These are phyloP conservation scores for Malus domestica DNA, from an alignment of 306 rosid genomes.

Conservation along the genomic window ASM211411v1 NC_041798.1:28299501-28300000, in stretches of 20 bases:
- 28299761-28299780: background rate
- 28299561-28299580: background rate
- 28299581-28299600: background rate
- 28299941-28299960: background rate
- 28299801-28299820: background rate
- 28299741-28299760: background rate
- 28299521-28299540: background rate
- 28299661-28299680: background rate
- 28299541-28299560: background rate
- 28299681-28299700: background rate
- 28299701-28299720: background rate
- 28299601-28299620: background rate
- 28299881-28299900: background rate
- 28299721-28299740: background rate
- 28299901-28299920: background rate
- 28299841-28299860: background rate
- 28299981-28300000: background rate
- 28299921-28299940: background rate
- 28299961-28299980: background rate
- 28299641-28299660: background rate
- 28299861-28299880: background rate
- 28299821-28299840: background rate
- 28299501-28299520: background rate
- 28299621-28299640: background rate
- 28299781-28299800: background rate